Conservation (phyloP, 2,329 filamentous ascomycete species). For the Tricladium varicosporioides region DNA sequence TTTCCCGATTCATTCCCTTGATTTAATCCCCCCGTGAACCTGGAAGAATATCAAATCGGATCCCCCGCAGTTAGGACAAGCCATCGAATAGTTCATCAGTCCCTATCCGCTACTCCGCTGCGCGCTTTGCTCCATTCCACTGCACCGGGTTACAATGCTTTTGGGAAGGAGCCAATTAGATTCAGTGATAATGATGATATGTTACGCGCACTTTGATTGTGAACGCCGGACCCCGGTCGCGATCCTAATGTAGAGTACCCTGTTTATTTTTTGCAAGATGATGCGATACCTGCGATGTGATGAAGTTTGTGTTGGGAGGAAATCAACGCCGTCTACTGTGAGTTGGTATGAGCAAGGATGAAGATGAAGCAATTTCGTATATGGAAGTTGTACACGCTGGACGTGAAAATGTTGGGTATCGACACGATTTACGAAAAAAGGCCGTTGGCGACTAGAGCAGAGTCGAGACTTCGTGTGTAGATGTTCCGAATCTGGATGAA, state of each 20-base stretch:
- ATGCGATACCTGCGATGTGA: neutral
- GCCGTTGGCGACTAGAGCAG: constrained; percentile 5
- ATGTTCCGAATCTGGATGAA: constrained; percentile 16
- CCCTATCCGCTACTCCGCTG: neutral
- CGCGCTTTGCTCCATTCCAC: neutral
- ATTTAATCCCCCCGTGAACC: neutral
- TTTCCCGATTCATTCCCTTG: neutral
- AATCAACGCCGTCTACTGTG: neutral
- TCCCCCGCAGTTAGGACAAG: no score
- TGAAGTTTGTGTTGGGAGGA: neutral
- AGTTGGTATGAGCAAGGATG: neutral
- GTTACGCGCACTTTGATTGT: neutral
- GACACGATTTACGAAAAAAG: constrained; percentile 7
- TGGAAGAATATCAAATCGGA: no score
- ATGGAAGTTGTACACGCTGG: neutral
- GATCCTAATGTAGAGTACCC: neutral
- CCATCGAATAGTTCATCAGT: neutral
- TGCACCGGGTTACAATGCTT: neutral
- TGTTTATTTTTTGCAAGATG: neutral
- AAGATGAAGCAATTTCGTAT: neutral
- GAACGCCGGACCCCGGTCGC: neutral
- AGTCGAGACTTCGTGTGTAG: constrained; percentile 7
- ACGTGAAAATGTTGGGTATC: constrained; percentile 8
- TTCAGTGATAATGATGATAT: neutral
- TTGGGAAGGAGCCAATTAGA: neutral